Evolutionary conservation across 495 filamentous ascomycete genomes (phyloP), one percentile per base, ranked within the genome.

Genomic region (Hypoxylon perforatum): DNA sequence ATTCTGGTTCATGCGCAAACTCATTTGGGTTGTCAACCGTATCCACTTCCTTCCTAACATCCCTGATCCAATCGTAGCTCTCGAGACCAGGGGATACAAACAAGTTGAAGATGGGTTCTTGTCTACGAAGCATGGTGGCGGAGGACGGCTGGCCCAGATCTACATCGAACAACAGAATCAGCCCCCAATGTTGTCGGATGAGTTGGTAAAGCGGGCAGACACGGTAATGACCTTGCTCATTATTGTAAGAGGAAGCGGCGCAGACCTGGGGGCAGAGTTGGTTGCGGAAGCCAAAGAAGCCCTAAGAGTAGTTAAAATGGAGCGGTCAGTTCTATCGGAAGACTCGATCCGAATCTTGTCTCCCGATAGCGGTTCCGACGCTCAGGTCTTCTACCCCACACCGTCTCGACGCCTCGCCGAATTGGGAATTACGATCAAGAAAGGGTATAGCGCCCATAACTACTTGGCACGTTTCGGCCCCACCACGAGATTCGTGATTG

Each of bases 21-120:
- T 68, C 3, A 10, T 55, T 2, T 57, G 68, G 56, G 15, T 44
- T 12, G 15, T 68, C 8, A 57, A 39, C 21, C n/a, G 36, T 28
- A 57, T 73, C 21, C 51, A 67, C 1, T 58, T 63, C 21, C 38
- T 70, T n/a, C 42, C 57, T 1, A 23, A 11, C 10, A 22, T 48
- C 3, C 50, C 62, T 0, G 52, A 64, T 38, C 67, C 67, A 0
- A 22, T 61, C 17, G 12, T 51, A 2, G 19, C 9, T 22, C 30
- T 14, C 9, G 73, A 76, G 44, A 56, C 44, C 15, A 51, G 21
- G 8, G 73, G 71, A 22, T 74, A 68, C 23, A 49, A 22, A 35
- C 6, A 23, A n/a, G 70, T 72, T 15, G 35, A 61, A 50, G 63
- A 35, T 3, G 73, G 71, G 17, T 76, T 74, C 61, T 69, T 72